Evolutionary conservation across 441 rosid genomes (phyloP).

Genomic region (Hypseocharis bilobata): DNA sequence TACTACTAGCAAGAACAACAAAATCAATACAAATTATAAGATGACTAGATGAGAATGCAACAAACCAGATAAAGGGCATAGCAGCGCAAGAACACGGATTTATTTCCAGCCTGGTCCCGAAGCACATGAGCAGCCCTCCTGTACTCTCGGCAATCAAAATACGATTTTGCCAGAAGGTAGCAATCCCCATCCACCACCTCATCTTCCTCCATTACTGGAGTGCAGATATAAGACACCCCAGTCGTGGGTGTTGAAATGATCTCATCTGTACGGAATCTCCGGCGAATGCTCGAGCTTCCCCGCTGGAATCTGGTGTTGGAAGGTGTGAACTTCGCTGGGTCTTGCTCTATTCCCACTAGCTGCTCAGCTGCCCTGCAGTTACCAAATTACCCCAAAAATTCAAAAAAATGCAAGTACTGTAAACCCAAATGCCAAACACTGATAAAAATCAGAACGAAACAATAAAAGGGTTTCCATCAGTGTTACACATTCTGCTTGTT

Average conservation of each 20-base stretch:
- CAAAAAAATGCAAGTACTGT: too few species aligned
- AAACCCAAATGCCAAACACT: too few species aligned
- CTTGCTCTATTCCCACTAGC: slow-evolving; percentile 78
- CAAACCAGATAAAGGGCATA: slow-evolving; percentile 85
- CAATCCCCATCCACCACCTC: slow-evolving; percentile 47
- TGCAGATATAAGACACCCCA: slow-evolving; percentile 60
- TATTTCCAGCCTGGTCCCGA: slow-evolving; percentile 63
- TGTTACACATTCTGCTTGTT: too few species aligned
- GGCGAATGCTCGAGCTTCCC: slow-evolving; percentile 78
- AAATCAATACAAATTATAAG: not conserved
- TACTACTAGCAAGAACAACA: not conserved
- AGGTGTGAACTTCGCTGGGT: slow-evolving; percentile 68
- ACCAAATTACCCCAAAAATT: too few species aligned
- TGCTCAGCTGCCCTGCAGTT: slow-evolving; percentile 91
- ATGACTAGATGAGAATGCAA: not conserved
- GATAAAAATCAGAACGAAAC: too few species aligned
- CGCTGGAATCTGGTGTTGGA: slow-evolving; percentile 85
- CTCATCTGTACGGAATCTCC: slow-evolving; percentile 71
- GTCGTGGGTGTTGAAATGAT: slow-evolving; percentile 50
- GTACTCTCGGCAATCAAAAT: slow-evolving; percentile 74
- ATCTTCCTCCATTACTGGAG: slow-evolving; percentile 68
- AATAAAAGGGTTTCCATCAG: too few species aligned
- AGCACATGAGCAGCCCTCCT: slow-evolving; percentile 76
- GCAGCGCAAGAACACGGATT: slow-evolving; percentile 67
- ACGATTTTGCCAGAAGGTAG: slow-evolving; percentile 55